Evolutionary conservation across 257 asterid species (phyloP).

Genomic region (Petunia axillaris): DNA sequence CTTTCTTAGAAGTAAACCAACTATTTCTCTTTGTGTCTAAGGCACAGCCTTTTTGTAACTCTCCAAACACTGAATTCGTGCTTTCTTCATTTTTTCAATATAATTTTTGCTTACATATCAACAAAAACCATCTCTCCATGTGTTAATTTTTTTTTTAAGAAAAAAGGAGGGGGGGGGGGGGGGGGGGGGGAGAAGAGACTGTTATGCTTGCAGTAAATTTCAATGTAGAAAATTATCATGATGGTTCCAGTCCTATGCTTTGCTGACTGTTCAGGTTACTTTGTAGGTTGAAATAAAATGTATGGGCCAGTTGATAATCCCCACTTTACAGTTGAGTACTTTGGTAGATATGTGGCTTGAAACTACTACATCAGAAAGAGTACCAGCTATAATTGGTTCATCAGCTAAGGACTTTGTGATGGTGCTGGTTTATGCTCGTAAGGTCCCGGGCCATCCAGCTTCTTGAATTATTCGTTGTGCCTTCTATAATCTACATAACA

Average conservation of each 20-base stretch:
- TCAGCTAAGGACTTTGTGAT: conserved; percentile 73
- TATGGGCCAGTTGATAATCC: conserved; percentile 58
- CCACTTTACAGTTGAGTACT: conserved; percentile 49
- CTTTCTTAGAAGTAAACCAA: not conserved
- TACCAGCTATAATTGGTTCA: conserved; percentile 56
- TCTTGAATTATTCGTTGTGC: conserved; percentile 17
- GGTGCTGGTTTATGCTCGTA: conserved; percentile 62
- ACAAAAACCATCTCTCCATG: no score
- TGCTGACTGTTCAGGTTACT: conserved; percentile 15
- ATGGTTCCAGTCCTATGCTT: conserved; percentile 9
- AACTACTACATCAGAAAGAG: conserved; percentile 44
- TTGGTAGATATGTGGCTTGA: conserved; percentile 64
- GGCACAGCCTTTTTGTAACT: no score
- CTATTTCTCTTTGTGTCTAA: not conserved
- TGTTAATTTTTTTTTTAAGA: no score
- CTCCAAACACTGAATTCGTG: no score
- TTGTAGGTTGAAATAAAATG: conserved; percentile 66
- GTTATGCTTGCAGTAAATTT: not conserved
- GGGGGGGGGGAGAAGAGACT: not conserved
- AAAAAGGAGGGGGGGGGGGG: not conserved
- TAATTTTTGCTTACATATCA: not conserved
- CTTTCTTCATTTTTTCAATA: not conserved
- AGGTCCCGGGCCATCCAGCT: conserved; percentile 29
- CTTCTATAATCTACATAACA: conserved; percentile 16
- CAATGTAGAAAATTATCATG: conserved; percentile 16